These are phyloP conservation scores for Musa beccarii DNA, from an alignment of 176 grass and related monocot species.

Conservation along the genomic window DNA sequence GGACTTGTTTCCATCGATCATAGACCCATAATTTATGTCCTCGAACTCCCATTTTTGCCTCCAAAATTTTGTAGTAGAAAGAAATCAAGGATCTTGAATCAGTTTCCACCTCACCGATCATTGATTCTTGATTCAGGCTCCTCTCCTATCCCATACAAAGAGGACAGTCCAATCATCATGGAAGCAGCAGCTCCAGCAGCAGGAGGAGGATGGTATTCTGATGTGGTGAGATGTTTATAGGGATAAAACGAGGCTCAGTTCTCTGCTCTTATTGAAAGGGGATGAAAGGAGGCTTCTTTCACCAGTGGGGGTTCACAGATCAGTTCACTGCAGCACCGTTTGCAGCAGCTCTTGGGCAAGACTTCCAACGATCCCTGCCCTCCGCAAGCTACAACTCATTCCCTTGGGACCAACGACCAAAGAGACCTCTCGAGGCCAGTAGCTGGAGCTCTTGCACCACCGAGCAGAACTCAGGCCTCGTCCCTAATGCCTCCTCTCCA, in stretches of 20 bases:
- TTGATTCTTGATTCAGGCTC: too few relatives aligned
- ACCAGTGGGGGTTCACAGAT: not conserved
- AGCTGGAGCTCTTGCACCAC: conserved; percentile 91
- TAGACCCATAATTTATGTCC: not conserved
- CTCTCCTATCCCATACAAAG: too few relatives aligned
- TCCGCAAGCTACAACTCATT: not conserved
- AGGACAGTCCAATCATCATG: not conserved
- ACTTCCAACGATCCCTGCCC: not conserved
- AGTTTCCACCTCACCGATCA: too few relatives aligned
- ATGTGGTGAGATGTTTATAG: not conserved
- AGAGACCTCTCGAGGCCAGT: conserved; percentile 42
- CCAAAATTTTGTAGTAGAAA: not conserved
- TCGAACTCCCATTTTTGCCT: not conserved
- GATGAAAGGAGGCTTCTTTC: not conserved
- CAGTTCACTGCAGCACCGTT: conserved; percentile 2
- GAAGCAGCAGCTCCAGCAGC: conserved; percentile 7
- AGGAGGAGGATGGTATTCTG: not conserved
- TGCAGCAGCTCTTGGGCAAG: not conserved
- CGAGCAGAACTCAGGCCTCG: conserved; percentile 47
- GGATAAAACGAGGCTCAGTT: not conserved
- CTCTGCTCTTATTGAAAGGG: not conserved
- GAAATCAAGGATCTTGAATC: not conserved
- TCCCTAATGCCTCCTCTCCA: conserved; percentile 43
- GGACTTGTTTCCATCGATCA: too few relatives aligned
- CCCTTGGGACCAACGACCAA: conserved; percentile 24